A percentile compares a stretch with the other conserved stretches of the same genome.
phyloP scores from a whole-genome alignment of 1,284 basidiomycete genomes.

The Cryptococcus deneoformans region DNA sequence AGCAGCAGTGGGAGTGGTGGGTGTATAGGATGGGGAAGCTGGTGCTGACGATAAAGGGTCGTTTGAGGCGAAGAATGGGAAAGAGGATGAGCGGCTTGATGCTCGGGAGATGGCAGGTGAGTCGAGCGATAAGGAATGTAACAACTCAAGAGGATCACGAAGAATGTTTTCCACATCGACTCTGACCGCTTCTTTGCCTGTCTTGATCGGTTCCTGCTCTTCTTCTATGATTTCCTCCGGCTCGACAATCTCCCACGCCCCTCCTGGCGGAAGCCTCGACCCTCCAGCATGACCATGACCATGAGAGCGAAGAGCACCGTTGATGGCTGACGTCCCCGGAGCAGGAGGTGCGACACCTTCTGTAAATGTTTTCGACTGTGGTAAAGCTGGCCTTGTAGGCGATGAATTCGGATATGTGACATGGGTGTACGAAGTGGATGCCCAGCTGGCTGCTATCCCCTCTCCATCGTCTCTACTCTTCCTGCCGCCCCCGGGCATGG shows the following conservation, averaged over 20 bases:
- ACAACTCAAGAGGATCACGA: constrained; percentile 58
- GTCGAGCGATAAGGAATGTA: constrained; percentile 26
- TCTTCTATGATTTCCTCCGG: constrained; percentile 22
- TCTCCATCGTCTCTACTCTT: not conserved
- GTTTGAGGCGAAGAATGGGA: constrained; percentile 28
- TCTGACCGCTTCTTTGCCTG: constrained; percentile 56
- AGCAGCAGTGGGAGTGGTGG: constrained; percentile 7
- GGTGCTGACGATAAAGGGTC: constrained; percentile 14
- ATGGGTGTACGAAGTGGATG: constrained; percentile 30
- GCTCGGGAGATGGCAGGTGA: constrained; percentile 14
- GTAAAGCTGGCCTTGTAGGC: constrained; percentile 16
- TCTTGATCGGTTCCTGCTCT: constrained; percentile 29
- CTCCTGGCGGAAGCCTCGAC: constrained; percentile 39
- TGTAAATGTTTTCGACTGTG: constrained; percentile 26
- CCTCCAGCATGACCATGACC: not conserved
- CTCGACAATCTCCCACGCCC: constrained; percentile 49
- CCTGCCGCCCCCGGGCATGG: constrained; percentile 2
- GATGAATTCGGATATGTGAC: constrained; percentile 18
- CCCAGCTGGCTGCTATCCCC: constrained; percentile 32
- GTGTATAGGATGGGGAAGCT: not conserved
- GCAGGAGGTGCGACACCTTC: constrained; percentile 28
- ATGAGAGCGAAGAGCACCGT: not conserved
- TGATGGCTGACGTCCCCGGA: constrained; percentile 21
- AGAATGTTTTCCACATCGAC: constrained; percentile 69
- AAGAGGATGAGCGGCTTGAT: constrained; percentile 16